Conservation (phyloP, 345 rosid species). For the Lepidium aucheri region DNA sequence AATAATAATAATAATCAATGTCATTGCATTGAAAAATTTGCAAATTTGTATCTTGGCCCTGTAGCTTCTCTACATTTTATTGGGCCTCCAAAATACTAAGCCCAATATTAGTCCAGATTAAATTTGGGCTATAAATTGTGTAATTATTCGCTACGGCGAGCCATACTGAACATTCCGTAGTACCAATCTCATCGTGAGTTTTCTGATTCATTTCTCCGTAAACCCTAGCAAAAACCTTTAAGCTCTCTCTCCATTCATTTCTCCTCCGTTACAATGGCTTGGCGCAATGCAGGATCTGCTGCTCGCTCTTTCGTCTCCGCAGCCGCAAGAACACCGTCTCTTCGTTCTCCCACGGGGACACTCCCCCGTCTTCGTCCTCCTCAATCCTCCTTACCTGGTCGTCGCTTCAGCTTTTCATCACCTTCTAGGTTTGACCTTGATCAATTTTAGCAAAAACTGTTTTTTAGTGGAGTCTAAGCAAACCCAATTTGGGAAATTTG, state of each 20-base stretch:
- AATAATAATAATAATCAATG: too few species aligned
- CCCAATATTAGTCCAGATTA: background rate
- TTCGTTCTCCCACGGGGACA: slow-evolving; percentile 41
- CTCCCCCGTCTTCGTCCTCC: slow-evolving; percentile 66
- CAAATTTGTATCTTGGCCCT: too few species aligned
- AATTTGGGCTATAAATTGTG: background rate
- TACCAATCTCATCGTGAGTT: background rate
- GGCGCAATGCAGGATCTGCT: slow-evolving; percentile 39
- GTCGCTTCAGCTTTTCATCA: slow-evolving; percentile 52
- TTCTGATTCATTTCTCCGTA: background rate
- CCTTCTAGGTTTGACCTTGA: slow-evolving; percentile 48
- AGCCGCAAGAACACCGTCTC: slow-evolving; percentile 51
- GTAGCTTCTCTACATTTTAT: background rate
- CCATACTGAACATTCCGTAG: background rate
- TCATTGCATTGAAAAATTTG: too few species aligned
- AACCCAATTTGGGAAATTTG: background rate
- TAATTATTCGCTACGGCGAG: background rate
- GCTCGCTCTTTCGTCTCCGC: slow-evolving; percentile 34
- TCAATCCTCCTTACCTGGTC: slow-evolving; percentile 38
- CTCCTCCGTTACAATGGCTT: slow-evolving; percentile 27
- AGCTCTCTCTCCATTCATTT: background rate
- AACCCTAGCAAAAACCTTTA: slow-evolving; percentile 31
- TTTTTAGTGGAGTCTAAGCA: background rate
- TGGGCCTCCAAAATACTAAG: background rate
- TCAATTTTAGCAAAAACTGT: background rate